These are phyloP conservation scores for Eucalyptus regnans DNA, from an alignment of 345 rosid genomes.

Conservation along the genomic window DNA sequence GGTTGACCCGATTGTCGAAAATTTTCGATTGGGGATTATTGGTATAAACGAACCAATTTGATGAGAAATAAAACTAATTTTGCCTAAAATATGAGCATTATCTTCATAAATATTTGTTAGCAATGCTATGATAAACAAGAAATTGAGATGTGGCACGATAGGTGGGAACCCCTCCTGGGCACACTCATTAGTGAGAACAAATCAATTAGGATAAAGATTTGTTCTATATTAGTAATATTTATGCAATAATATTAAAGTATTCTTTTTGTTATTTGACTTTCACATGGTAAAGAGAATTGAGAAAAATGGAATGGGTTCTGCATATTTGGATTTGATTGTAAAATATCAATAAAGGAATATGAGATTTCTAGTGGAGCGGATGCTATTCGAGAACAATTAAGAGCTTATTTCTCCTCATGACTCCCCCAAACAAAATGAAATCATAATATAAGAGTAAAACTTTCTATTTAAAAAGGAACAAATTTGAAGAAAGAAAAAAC, in stretches of 20 bases:
- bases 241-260: too few relatives aligned
- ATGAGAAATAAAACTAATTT: neutral
- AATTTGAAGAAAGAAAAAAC: neutral
- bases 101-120: neutral
- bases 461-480: neutral
- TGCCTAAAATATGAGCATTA: neutral
- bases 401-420: neutral
- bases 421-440: neutral
- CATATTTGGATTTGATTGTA: neutral
- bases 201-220: neutral
- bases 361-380: neutral
- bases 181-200: neutral
- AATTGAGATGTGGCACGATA: neutral
- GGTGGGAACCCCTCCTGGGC: neutral
- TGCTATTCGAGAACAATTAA: fast-evolving
- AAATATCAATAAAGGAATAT: neutral
- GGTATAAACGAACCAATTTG: neutral
- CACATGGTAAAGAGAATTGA: too few relatives aligned
- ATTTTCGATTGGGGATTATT: neutral
- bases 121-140: neutral
- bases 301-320: neutral
- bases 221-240: too few relatives aligned
- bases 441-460: neutral
- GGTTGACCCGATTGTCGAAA: neutral
- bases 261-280: neutral